Conservation (phyloP, 73 alveolate species). For the Paramecium pentaurelia region DNA sequence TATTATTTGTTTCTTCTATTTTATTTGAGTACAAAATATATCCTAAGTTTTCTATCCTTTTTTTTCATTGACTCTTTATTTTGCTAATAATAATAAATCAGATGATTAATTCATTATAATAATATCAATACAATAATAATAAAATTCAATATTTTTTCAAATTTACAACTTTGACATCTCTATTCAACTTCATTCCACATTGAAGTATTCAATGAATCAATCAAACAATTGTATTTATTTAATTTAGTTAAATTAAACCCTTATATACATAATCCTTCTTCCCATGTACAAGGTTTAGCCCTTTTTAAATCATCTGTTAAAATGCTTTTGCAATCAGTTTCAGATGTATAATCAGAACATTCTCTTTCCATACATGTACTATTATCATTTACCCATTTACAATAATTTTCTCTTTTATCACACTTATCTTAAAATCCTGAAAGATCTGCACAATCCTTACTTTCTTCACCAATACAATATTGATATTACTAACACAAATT, state of each 20-base stretch:
- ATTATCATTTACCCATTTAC: neutral
- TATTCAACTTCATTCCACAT: conserved; percentile 21
- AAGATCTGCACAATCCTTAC: neutral
- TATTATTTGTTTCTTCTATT: neutral
- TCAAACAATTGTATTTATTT: neutral
- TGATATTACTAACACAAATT: neutral
- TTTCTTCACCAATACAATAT: neutral
- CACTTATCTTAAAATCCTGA: neutral
- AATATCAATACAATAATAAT: neutral
- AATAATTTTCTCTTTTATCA: neutral
- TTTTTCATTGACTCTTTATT: neutral
- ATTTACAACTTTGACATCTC: neutral
- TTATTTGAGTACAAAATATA: neutral
- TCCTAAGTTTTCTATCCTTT: neutral
- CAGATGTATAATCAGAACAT: neutral
- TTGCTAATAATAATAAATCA: neutral
- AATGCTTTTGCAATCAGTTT: neutral
- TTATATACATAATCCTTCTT: neutral
- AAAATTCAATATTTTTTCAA: neutral
- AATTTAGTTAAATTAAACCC: neutral
- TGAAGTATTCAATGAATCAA: neutral
- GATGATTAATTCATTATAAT: neutral
- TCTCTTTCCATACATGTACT: neutral
- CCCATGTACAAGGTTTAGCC: neutral
- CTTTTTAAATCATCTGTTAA: neutral